Evolutionary conservation across 228 moss, liverwort and hornwort species (phyloP), one percentile per base, ranked within the genome.

Genomic region (Sphagnum magellanicum): DNA sequence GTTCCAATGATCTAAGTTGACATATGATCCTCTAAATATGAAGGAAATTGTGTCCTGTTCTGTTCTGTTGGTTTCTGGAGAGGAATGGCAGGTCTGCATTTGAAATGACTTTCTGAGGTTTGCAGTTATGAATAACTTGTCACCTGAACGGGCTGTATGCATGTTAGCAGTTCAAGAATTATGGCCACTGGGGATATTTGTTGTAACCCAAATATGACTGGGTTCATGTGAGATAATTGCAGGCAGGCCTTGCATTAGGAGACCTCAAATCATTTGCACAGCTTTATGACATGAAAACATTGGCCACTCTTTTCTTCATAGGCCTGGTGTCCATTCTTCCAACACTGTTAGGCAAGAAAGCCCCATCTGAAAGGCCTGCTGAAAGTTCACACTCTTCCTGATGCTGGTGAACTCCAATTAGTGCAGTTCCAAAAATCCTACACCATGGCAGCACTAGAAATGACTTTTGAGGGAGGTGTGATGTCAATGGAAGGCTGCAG

Each of bases 161-260:
- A 32, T 32, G 1, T 32, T 32, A 32, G 32, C 32, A 32, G 32
- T 32, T 32, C 32, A 32, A 32, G 32, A 32, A 32, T 32, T 32
- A 32, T 32, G 32, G 3, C 32, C 32, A 32, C 32, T 32, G 32
- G 32, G 32, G 32, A 32, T 32, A 32, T 32, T 32, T 32, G 32
- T 32, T 32, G 32, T 32, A 32, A 32, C 3, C 32, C 32, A 32
- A 32, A 32, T 32, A 32, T 32, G 32, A 32, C 32, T 32, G 3
- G 32, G 32, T 32, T 32, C 32, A 32, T 32, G 3, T 32, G 32
- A 32, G 3, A 32, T 76, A 51, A 65, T 78, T 63, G 77, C 88
- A 96, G 96, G 93, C 97, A 66, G 97, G 97, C 53, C 83, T 91
- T 70, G 90, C 93, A n/a, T 71, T 97, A 50, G 87, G 90, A 73